Percentiles rank a stretch among this genome's conserved stretches.
These are phyloP conservation scores for Paulinella micropora DNA, from an alignment of 78 protist species.

Conservation along the genomic window DNA sequence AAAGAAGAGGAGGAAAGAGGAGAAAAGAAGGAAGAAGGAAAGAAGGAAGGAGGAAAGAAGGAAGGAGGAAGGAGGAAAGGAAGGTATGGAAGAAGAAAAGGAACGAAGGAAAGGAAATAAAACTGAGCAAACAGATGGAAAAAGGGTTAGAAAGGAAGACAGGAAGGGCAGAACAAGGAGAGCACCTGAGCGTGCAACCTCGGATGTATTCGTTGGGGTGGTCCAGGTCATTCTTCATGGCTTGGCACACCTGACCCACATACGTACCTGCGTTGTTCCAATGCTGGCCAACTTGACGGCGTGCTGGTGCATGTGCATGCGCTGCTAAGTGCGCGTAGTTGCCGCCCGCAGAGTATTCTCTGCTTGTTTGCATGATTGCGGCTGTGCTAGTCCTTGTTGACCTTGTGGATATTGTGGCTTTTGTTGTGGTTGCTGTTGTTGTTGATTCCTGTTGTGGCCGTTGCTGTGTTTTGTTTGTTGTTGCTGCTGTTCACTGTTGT, in stretches of 20 bases:
- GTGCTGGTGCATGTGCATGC: neutral
- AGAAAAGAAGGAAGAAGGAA: no score
- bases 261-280: neutral
- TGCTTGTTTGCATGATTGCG: neutral
- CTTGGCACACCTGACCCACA: neutral
- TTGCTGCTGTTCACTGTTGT: no score
- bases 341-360: neutral
- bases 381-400: neutral
- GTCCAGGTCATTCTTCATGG: conserved; percentile 45
- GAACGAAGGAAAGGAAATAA: no score
- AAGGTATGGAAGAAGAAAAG: no score
- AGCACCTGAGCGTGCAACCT: conserved; percentile 69
- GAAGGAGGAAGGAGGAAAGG: no score
- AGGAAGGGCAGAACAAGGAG: neutral
- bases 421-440: neutral
- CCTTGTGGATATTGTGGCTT: neutral
- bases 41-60: no score
- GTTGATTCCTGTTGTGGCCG: no score
- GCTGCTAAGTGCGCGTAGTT: neutral
- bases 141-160: neutral
- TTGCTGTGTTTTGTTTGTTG: no score
- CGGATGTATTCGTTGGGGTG: conserved; percentile 88
- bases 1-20: no score
- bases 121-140: no score
- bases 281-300: neutral